Percentiles rank a stretch among this genome's conserved stretches.
phyloP scores from a whole-genome alignment of 2,329 filamentous ascomycete species.

The Colletotrichum aenigma region DNA sequence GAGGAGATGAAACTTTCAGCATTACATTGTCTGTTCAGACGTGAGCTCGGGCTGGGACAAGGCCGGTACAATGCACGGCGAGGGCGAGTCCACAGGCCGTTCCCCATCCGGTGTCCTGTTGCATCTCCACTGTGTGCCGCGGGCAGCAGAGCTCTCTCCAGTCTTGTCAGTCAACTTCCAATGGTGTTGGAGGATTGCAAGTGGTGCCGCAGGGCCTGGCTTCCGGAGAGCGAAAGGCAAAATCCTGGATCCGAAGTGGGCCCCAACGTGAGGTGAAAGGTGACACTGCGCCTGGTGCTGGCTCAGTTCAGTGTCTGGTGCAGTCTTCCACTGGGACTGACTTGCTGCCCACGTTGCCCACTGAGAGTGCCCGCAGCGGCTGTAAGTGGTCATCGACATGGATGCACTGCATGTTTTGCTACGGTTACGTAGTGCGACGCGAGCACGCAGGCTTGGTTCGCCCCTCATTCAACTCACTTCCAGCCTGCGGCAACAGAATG shows the following conservation, averaged over 20 bases:
- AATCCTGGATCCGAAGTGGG: constrained; percentile 16
- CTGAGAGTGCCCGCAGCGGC: not conserved
- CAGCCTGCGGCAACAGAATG: not conserved
- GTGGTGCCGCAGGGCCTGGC: constrained; percentile 4
- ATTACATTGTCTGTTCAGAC: constrained; percentile 6
- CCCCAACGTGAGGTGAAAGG: not conserved
- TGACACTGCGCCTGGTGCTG: not conserved
- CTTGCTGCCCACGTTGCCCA: not conserved
- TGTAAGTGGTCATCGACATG: not conserved
- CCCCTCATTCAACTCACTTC: not conserved
- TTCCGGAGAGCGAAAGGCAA: not conserved
- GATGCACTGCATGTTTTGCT: not conserved
- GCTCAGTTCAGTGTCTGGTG: no score
- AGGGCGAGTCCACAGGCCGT: not conserved
- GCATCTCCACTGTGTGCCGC: not conserved
- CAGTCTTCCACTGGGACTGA: not conserved
- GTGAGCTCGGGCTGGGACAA: constrained; percentile 7
- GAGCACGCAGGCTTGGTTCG: not conserved
- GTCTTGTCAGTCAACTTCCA: not conserved
- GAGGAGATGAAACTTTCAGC: not conserved
- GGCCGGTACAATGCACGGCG: not conserved
- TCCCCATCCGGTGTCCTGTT: not conserved
- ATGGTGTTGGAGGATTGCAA: not conserved
- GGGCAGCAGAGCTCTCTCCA: not conserved
- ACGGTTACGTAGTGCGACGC: constrained; percentile 13